Evolutionary conservation across 805 yeast genomes (phyloP), one percentile per base, ranked within the genome.

Genomic region (Teunomyces aglyptinius): DNA sequence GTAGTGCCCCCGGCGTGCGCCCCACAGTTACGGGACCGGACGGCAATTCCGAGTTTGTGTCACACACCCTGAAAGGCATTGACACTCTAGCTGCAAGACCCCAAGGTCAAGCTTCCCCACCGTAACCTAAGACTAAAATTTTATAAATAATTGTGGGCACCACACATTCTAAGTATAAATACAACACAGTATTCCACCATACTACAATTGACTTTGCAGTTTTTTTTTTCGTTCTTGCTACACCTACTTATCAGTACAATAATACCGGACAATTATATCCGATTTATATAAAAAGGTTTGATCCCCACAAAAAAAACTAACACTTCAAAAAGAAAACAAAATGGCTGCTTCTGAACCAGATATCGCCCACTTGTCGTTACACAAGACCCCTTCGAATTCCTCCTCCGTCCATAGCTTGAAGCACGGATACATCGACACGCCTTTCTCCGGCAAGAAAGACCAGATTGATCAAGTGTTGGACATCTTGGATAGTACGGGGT

Each of bases 381-480:
- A 60, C 8, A 55, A 54, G 45, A 51, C 57, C 18, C 48, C 52
- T 19, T 68, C 72, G 28, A 65, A 64, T 43, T 52, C 65, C 11
- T 59, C 68, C 13, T 65, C 72, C 11, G 57, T 60, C 15, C 54
- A 60, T 24, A 60, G 66, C 47, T 48, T 61, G 47, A 67, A 66
- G 48, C 71, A 67, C 16, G 97, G 90, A 52, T 92, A 90, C 74
- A 81, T 82, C 51, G 79, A 86, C 43, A 74, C 82, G 44, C 85
- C 86, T 4, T 92, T 89, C 61, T 78, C 82, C 19, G 96, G 91
- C 29, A 89, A 87, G 63, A 86, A 83, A 60, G 76, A 79, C 41
- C 98, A 94, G 66, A 79, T 84, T 64, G 90, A 83, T 54, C 76
- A 76, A 50, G 97, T 92, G 38, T 80, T 89, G 67, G 96, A 89